Base-by-base conservation (phyloP, 192 early-diverging fungal genomes). In the Gryganskiella cystojenkinii region DNA sequence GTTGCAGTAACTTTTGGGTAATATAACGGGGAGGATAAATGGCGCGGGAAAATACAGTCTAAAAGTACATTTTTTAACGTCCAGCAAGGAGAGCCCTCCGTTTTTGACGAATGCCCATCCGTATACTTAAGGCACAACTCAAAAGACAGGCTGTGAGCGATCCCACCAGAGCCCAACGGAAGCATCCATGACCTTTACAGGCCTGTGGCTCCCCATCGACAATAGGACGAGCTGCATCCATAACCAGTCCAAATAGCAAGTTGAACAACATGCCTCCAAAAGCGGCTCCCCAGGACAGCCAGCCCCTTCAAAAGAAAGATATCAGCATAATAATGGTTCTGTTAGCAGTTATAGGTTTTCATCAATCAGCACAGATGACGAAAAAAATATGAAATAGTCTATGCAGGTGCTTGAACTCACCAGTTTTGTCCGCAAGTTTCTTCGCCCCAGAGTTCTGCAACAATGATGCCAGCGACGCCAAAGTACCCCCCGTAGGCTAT, bases 341-440 rank as follows among this genome's bases (percentile, higher is more conserved):
- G 27, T 60, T 11, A 57, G 33, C 20, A 9, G 14, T n/a, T 50
- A 19, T 10, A 3, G 20, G 20, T 11, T 22, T 50, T 2, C 25
- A n/a, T 3, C 20, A 50, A 50, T 50, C 9, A 2, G 25, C 25
- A 54, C 15, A 33, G 15, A 31, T 5, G 10, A 8, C 3, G 13
- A 37, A 37, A 27, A 1, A 34, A 35, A 63, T 2, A 62, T 19
- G 50, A 37, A 43, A 40, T 14, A 63, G 20, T 27, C 42, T 44
- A 20, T 15, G 13, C 0, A 27, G 11, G 33, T 50, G 61, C 15
- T 13, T 34, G 0, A 43, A 17, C 66, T 20, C 64, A 78, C 74
- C 74, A 78, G 55, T 78, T 78, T 51, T 78, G 74, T 30, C 74
- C 74, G 44, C 74, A 78, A 8, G 67, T 64, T 11, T 59, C 66